Evolutionary conservation across 2,329 filamentous ascomycete species (phyloP), one percentile per base, ranked within the genome.

Genomic region (Colletotrichum sp.): DNA sequence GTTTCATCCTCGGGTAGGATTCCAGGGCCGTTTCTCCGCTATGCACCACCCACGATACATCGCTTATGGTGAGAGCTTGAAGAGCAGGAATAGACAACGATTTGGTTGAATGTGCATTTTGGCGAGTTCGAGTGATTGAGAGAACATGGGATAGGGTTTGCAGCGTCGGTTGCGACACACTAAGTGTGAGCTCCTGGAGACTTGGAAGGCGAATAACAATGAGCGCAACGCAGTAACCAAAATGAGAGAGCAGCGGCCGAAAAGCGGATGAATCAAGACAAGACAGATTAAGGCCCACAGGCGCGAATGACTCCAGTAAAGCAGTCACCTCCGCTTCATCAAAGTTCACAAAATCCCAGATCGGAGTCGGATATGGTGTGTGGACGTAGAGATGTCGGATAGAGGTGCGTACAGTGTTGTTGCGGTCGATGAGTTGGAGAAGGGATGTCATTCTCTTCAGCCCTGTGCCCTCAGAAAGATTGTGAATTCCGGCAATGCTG

Each of bases 221-320:
- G 44, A 48, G 3, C 3, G n/a, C 44, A 22, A 48, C 1, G 3
- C 44, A 48, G 44, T 48, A 48, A 7, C 44, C 44, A 3, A 48
- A 2, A 3, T 39, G 2, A 39, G 36, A 3, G 16, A 1, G 36
- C 36, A 39, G 16, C 36, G 16, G 36, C 4, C 2, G 0, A 18
- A 18, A 5, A 39, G 16, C 36, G 16, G 0, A 2, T 39, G 36
- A 10, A 44, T 44, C 36, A 10, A 6, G 9, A 3, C 9, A 44
- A 44, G 39, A 0, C 39, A 44, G 0, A 6, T 6, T 0, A 44
- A 44, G 18, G 39, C 39, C 5, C 18, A 0, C 5, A 1, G 39
- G 18, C 18, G 5, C 9, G 39, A 44, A 10, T n/a, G 5, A 3
- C 0, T 44, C 3, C 39, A 12, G 18, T 6, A 44, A 2, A 3